A percentile compares a stretch with the other conserved stretches of the same genome.
These are phyloP conservation scores for Phytophthora palmivora DNA, from an alignment of 352 stramenopile genomes.

Conservation along the genomic window DNA sequence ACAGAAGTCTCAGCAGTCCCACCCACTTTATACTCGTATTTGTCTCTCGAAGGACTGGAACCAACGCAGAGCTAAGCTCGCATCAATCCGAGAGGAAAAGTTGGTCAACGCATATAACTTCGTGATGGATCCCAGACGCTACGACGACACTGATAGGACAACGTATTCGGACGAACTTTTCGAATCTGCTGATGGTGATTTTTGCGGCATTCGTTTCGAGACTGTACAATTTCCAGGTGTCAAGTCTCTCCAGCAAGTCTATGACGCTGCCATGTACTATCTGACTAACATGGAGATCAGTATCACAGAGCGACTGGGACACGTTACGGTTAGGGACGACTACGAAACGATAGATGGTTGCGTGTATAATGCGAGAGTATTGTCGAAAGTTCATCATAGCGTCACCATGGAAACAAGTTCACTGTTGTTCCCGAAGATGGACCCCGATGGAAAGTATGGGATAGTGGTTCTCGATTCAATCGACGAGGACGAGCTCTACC, in stretches of 20 bases:
- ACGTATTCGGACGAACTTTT: constrained; percentile 33
- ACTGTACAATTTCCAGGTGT: constrained; percentile 37
- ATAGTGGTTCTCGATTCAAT: constrained; percentile 41
- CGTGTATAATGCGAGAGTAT: constrained; percentile 21
- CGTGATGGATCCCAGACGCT: constrained; percentile 23
- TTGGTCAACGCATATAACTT: constrained; percentile 32
- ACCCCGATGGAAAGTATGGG: constrained; percentile 19
- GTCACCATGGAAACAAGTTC: constrained; percentile 38
- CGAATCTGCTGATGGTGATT: constrained; percentile 33
- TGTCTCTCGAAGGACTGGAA: constrained; percentile 25
- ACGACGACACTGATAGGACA: constrained; percentile 21
- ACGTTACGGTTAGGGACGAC: constrained; percentile 37
- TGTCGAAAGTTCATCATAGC: constrained; percentile 19
- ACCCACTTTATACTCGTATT: too few species aligned
- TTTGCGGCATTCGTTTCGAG: constrained; percentile 30
- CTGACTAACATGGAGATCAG: constrained; percentile 51
- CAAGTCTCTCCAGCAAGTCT: constrained; percentile 39
- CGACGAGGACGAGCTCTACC: constrained; percentile 50
- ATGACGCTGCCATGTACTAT: constrained; percentile 39
- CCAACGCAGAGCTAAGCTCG: constrained; percentile 17
- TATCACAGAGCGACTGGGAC: constrained; percentile 37
- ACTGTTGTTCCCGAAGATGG: constrained; percentile 35
- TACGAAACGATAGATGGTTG: constrained; percentile 26
- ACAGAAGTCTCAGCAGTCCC: too few species aligned
- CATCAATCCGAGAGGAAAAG: constrained; percentile 18